Percentiles rank a stretch among this genome's conserved stretches.
Evolutionary conservation across 1,284 basidiomycete species (phyloP).

Genomic region (Irpex rosettiformis): DNA sequence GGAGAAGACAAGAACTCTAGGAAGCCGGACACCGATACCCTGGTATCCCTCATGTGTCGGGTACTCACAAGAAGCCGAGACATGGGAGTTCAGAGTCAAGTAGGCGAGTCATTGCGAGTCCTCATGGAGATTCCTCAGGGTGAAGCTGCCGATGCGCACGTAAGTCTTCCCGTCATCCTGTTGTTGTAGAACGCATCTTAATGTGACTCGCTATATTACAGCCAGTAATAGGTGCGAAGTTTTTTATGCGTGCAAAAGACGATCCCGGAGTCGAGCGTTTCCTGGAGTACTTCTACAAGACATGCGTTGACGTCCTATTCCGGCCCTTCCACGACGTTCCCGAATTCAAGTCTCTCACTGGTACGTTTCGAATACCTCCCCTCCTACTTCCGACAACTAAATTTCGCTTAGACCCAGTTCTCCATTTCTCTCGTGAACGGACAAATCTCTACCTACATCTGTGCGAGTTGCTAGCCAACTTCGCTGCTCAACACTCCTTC

Average conservation of each 20-base stretch:
- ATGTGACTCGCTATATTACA: conserved; percentile 1
- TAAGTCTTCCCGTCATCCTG: conserved; percentile 16
- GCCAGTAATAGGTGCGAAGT: conserved; percentile 33
- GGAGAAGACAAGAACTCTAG: conserved; percentile 53
- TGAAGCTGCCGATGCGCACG: conserved; percentile 26
- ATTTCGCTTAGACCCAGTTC: conserved; percentile 39
- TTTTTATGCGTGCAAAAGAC: conserved; percentile 63
- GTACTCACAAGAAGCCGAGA: conserved; percentile 80
- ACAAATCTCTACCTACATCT: conserved; percentile 79
- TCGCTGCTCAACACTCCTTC: conserved; percentile 85
- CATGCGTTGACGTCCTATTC: conserved; percentile 73
- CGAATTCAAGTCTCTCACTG: conserved; percentile 64
- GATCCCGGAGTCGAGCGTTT: conserved; percentile 87
- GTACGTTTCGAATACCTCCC: conserved; percentile 31
- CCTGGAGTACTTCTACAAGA: conserved; percentile 89
- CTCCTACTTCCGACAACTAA: conserved; percentile 7
- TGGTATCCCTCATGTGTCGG: conserved; percentile 74
- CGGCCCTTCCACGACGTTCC: conserved; percentile 78
- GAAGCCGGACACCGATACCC: conserved; percentile 68
- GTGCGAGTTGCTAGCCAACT: conserved; percentile 89
- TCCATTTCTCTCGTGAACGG: conserved; percentile 65
- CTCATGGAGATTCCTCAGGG: conserved; percentile 71
- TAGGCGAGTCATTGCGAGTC: conserved; percentile 86
- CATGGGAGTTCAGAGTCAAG: conserved; percentile 85
- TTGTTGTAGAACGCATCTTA: background rate